Evolutionary conservation across 306 rosid species (phyloP), one percentile per base, ranked within the genome.

Genomic region (Cucurbita ficifolia): DNA sequence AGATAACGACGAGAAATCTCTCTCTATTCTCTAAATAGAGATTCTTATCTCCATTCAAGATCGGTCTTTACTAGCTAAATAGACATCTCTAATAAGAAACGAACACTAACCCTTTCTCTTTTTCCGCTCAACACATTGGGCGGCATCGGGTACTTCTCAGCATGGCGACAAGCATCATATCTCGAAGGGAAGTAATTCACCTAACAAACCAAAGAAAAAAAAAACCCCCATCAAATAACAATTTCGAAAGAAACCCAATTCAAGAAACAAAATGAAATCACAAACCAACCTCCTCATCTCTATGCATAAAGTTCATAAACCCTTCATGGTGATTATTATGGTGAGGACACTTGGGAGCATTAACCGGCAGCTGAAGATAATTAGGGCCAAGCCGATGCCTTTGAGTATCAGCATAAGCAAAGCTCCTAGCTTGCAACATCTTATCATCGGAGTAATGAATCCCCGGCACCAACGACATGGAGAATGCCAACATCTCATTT

Each of bases 351-450:
- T 90, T 93, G 70, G 98, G 98, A 78, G 98, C 90, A 85, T 93
- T 93, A 6, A 60, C 90, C 29, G 98, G 98, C 65, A 93, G 88
- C 75, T 84, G 96, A 78, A 93, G 88, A 64, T 93, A 93, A 79
- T 93, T 93, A 12, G 98, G 98, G 29, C 98, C 98, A 55, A 93
- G 97, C 49, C 98, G 90, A 79, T 93, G 97, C 78, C 98, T 83
- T 77, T 93, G 97, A 10, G 97, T 84, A 74, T 90, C 98, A 54
- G 96, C 5, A 75, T 93, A 93, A 48, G 98, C 85, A 85, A 93
- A 93, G 74, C 89, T 78, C 42, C 97, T 88, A 24, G 90, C 83
- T 61, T 90, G 98, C 81, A 93, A 91, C 85, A 93, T 70, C 84
- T 90, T 93, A 72, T 90, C 98, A 75, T 93, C 92, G 0, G 98